Evolutionary conservation across 345 rosid species (phyloP), one percentile per base, ranked within the genome.

Genomic region (Camelina laxa): DNA sequence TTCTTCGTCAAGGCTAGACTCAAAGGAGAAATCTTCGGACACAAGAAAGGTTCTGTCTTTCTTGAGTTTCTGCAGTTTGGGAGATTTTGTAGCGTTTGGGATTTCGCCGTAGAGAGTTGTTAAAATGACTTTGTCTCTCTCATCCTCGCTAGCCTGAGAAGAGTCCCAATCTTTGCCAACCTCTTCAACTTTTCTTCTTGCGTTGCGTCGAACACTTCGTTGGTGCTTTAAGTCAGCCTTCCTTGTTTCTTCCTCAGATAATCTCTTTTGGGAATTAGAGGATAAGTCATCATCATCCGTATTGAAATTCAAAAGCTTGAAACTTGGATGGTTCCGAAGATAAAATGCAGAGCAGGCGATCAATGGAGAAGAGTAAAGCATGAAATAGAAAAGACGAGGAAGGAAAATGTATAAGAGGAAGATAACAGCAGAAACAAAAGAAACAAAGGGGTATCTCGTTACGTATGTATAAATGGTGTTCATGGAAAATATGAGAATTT

Each of bases 121-220:
- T n/a, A 58, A 4, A 17, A 71, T 72, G 49, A 70, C 67, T 33
- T 54, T 56, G 7, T 70, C 81, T 11, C 67, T 62, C 31, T 67
- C 76, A 39, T 76, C 74, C n/a, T 69, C 65, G 33, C 69, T 62
- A 35, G 67, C 74, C 42, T 69, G 79, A 17, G 73, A 67, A 5
- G 79, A 69, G 47, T 79, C 85, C 79, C 77, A 76, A 44, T 80
- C 85, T 55, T 64, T 72, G 24, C 78, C 75, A 47, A 79, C 79
- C 20, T 74, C 79, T 9, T 79, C 82, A 22, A 79, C 82, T 74
- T 72, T 79, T 27, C 63, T 76, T 72, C 84, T 76, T 31, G 81
- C 75, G 53, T 84, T 86, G 67, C 87, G 75, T 60, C 88, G 75
- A 19, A 79, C 84, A 80, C 87, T 78, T 75, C 84, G 81, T 36